Conservation (phyloP, 163 green algal species). For the Chloroidium sp. region DNA sequence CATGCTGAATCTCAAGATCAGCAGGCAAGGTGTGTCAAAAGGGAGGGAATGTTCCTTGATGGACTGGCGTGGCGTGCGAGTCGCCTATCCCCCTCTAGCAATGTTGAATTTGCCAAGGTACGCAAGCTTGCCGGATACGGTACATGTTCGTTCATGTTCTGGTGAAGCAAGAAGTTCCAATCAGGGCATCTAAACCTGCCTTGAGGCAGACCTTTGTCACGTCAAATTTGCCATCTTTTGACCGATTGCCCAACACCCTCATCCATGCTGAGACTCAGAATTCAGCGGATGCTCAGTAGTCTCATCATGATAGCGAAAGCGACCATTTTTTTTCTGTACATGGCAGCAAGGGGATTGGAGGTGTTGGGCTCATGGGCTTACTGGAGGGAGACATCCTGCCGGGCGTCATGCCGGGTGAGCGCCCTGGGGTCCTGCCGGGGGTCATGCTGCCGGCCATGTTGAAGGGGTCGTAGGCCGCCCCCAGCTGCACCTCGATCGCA, state of each 20-base stretch:
- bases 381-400: constrained; percentile 47
- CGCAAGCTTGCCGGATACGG: too few species aligned
- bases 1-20: too few species aligned
- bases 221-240: neutral
- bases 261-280: too few species aligned
- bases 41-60: too few species aligned
- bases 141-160: too few species aligned
- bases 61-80: too few species aligned
- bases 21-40: too few species aligned
- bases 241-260: too few species aligned
- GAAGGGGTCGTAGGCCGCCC: neutral
- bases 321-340: neutral
- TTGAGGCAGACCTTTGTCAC: neutral
- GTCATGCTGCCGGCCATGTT: neutral
- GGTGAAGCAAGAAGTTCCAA: too few species aligned
- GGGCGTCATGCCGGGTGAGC: constrained; percentile 54
- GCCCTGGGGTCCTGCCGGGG: constrained; percentile 40
- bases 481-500: constrained; percentile 66
- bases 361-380: constrained; percentile 5
- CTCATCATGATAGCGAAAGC: neutral
- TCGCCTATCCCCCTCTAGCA: too few species aligned
- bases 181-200: too few species aligned
- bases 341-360: neutral
- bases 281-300: neutral
- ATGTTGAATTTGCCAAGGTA: too few species aligned